These are phyloP conservation scores for Arthrobotrys sphaeroides DNA, from an alignment of 2,329 filamentous ascomycete genomes.

Conservation along the genomic window DNA sequence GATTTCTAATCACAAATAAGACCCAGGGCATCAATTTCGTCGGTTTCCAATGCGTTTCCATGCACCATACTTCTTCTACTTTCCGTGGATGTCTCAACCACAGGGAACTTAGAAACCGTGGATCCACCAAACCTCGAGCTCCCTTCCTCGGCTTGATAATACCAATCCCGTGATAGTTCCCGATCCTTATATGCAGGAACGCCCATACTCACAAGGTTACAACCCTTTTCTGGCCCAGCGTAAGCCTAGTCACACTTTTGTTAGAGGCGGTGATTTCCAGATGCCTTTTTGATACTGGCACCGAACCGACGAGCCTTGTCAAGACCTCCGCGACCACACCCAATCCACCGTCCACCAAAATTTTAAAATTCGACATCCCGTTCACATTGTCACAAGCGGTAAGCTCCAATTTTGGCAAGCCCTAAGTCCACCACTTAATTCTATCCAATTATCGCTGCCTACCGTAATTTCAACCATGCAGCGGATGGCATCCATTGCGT, in stretches of 20 bases:
- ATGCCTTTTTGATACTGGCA: slow-evolving; percentile 37
- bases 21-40: background rate
- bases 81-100: slow-evolving; percentile 42
- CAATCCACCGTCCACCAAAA: background rate
- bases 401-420: slow-evolving; percentile 41
- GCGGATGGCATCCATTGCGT: slow-evolving; percentile 11
- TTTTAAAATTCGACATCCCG: background rate
- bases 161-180: slow-evolving; percentile 44
- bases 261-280: slow-evolving; percentile 30
- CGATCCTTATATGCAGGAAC: slow-evolving; percentile 26
- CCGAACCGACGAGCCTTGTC: background rate
- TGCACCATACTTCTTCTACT: background rate
- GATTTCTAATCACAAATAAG: background rate
- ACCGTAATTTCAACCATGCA: slow-evolving; percentile 53
- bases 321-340: background rate
- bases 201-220: background rate
- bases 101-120: slow-evolving; percentile 38
- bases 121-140: slow-evolving; percentile 26
- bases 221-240: slow-evolving; percentile 4
- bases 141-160: slow-evolving; percentile 39
- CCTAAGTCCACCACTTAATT: background rate
- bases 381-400: slow-evolving; percentile 9
- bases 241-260: slow-evolving; percentile 32
- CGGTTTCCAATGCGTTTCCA: slow-evolving; percentile 5
- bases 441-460: slow-evolving; percentile 32